Conservation (phyloP, 176 grass and related monocot species). For the Phoenix roebelenii region DNA sequence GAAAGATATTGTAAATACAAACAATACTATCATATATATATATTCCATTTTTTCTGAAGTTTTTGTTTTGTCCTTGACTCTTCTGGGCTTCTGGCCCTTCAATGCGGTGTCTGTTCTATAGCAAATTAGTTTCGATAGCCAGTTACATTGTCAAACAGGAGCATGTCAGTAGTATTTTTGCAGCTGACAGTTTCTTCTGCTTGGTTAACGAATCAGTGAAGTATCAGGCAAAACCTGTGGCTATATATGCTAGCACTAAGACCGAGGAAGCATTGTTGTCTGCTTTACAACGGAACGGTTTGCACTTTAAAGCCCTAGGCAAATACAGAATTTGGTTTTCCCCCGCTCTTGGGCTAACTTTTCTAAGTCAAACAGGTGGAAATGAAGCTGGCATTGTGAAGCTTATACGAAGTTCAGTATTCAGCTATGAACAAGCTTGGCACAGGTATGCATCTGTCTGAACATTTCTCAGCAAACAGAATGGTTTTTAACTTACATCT, state of each 20-base stretch:
- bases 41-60: neutral
- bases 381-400: constrained; percentile 57
- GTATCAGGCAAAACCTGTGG: constrained; percentile 73
- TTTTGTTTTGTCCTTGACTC: neutral
- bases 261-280: constrained; percentile 71
- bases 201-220: constrained; percentile 49
- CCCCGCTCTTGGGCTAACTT: constrained; percentile 13
- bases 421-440: constrained; percentile 97
- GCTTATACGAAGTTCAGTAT: constrained; percentile 83
- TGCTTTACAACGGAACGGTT: constrained; percentile 81
- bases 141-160: neutral
- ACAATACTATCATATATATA: neutral
- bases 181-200: constrained; percentile 24
- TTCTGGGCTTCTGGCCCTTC: neutral
- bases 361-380: constrained; percentile 29
- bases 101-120: constrained; percentile 2
- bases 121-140: neutral
- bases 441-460: constrained; percentile 49
- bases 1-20: too few relatives aligned
- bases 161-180: neutral
- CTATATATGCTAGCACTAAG: constrained; percentile 92
- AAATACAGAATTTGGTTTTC: constrained; percentile 4
- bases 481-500: neutral
- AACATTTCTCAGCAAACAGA: neutral
- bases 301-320: constrained; percentile 5